Evolutionary conservation across 192 early-diverging fungal genomes (phyloP), one percentile per base, ranked within the genome.

Genomic region (Coemansia sp.): DNA sequence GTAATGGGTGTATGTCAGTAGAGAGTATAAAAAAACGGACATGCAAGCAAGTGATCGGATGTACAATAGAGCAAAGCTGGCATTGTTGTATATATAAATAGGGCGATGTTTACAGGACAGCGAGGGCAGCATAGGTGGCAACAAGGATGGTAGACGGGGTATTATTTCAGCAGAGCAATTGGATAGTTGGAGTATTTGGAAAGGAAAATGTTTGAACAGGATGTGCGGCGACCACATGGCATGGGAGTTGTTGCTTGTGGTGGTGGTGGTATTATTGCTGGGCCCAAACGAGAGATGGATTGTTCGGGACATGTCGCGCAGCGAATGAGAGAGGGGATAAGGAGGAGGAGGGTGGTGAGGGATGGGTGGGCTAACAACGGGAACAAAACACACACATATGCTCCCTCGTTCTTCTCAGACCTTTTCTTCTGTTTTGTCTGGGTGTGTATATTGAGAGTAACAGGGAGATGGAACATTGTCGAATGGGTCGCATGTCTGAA

Each of bases 151-250:
- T 37, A 37, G 11, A 37, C 34, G 34, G 34, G 34, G 3, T 37
- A 5, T 37, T 5, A 10, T 37, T 9, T 37, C 11, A 37, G 34
- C 34, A 37, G 34, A 2, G 34, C 3, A 37, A 37, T 37, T 10
- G 11, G 9, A 37, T 10, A 10, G 7, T 37, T 30, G 7, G 2
- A 10, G 34, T 10, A 37, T 37, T 37, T 37, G n/a, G 23, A 47
- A 12, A 47, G 19, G 23, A 47, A 9, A 47, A 47, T 27, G 14
- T 3, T 15, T 10, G 12, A n/a, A n/a, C 24, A 11, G 30, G 25
- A 50, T 50, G 48, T 50, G 30, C 27, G 48, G 48, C 23, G 27
- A 50, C 48, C 48, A 50, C 48, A 50, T 50, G 48, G 48, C 23
- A 37, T 37, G 34, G 34, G 1, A 1, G 34, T 37, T 37, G 34